Percentiles rank a stretch among this genome's conserved stretches.
These are phyloP conservation scores for Sporothrix curviconia DNA, from an alignment of 2,329 filamentous ascomycete genomes.

Conservation along the genomic window DNA sequence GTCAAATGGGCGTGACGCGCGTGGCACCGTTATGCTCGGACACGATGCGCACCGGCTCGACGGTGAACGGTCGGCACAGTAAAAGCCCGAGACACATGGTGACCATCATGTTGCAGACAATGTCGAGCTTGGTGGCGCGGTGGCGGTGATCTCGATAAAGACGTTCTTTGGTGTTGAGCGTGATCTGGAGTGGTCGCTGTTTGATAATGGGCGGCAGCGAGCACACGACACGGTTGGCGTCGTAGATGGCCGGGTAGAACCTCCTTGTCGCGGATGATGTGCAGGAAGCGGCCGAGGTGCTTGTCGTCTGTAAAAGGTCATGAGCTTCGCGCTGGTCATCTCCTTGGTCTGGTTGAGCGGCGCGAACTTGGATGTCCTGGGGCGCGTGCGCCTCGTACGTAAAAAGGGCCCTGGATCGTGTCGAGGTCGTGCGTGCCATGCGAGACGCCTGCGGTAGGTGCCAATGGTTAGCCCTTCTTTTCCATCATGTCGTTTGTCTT, in stretches of 20 bases:
- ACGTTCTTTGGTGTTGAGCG: slow-evolving; percentile 83
- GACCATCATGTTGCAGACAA: slow-evolving; percentile 74
- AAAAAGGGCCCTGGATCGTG: slow-evolving; percentile 87
- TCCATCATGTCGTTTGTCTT: background rate
- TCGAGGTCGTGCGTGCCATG: slow-evolving; percentile 97
- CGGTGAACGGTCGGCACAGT: slow-evolving; percentile 84
- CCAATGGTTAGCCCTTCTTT: background rate
- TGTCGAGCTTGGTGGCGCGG: slow-evolving; percentile 89
- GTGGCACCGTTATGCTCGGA: slow-evolving; percentile 86
- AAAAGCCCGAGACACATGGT: slow-evolving; percentile 96
- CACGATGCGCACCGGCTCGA: slow-evolving; percentile 88
- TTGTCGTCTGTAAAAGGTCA: slow-evolving; percentile 94
- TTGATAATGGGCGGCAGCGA: slow-evolving; percentile 97
- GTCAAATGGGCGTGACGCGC: slow-evolving; percentile 70
- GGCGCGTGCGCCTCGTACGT: slow-evolving; percentile 89
- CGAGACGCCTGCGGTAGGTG: slow-evolving; percentile 50
- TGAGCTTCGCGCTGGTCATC: slow-evolving; percentile 82
- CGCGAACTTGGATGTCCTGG: slow-evolving; percentile 82
- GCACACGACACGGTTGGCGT: slow-evolving; percentile 78
- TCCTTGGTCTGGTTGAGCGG: slow-evolving; percentile 87
- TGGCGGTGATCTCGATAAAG: slow-evolving; percentile 91
- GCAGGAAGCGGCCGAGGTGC: slow-evolving; percentile 72
- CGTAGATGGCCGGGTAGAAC: slow-evolving; percentile 95
- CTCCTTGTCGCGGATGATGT: slow-evolving; percentile 88
- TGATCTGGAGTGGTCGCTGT: slow-evolving; percentile 94